phyloP scores from a whole-genome alignment of 345 rosid species.

The Kandelia obovata region DNA sequence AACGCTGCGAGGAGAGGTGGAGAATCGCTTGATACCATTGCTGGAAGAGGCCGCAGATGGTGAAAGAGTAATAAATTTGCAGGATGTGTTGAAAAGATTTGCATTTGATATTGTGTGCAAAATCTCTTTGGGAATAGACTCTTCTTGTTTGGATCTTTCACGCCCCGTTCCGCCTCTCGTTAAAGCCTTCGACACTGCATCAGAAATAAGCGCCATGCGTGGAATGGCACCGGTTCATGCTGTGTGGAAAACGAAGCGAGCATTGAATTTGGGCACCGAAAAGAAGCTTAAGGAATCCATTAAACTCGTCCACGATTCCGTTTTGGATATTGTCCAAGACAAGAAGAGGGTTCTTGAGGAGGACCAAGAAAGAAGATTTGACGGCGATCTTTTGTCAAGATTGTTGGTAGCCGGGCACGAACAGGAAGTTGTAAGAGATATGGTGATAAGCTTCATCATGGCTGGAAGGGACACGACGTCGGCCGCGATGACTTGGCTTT shows the following conservation, averaged over 20 bases:
- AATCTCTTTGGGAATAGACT: conserved; percentile 25
- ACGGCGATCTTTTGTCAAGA: conserved; percentile 22
- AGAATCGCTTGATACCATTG: conserved; percentile 48
- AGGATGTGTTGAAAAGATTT: conserved; percentile 30
- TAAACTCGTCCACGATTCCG: conserved; percentile 19
- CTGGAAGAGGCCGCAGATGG: conserved; percentile 27
- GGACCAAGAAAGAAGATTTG: not conserved
- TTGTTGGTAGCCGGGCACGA: conserved; percentile 19
- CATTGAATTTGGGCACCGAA: conserved; percentile 16
- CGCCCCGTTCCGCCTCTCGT: conserved; percentile 14
- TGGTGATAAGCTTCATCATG: conserved; percentile 33
- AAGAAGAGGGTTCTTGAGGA: conserved; percentile 16
- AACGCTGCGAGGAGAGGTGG: conserved; percentile 46
- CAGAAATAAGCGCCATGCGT: conserved; percentile 24
- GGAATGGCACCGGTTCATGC: conserved; percentile 20
- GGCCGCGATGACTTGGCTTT: conserved; percentile 33
- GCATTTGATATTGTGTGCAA: conserved; percentile 22
- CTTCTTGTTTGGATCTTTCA: conserved; percentile 19
- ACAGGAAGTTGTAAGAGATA: conserved; percentile 21
- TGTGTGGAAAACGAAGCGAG: conserved; percentile 24
- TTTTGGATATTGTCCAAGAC: conserved; percentile 9
- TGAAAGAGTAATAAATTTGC: conserved; percentile 15
- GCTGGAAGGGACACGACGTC: conserved; percentile 36
- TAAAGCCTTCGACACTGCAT: conserved; percentile 24
- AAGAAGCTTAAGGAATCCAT: conserved; percentile 25